Base-by-base conservation (phyloP, 108 stramenopile species). In the Cylindrotheca fusiformis region DNA sequence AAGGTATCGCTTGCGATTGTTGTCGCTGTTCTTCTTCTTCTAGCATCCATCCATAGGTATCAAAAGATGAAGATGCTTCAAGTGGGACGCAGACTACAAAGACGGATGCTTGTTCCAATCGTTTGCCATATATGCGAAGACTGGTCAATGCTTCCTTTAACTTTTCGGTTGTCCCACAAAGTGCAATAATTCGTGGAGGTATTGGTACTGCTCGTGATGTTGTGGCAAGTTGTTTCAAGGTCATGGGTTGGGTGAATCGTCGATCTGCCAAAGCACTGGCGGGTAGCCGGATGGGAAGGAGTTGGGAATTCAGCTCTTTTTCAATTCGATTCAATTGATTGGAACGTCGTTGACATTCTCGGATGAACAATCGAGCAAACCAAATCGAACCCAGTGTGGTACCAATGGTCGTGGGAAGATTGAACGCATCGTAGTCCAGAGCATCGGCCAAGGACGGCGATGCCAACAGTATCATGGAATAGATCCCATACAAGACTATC, bases 241-340 rank as follows among this genome's bases (percentile, higher is more conserved):
- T 64, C 19, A 52, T 32, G 5, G 63, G 51, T 19, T 68, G 45
- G 4, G 67, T 29, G 31, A 59, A 80, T 8, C 60, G 59, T 12
- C 19, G 32, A 65, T 82, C 81, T 6, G 81, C 32, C 26, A 74
- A 52, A 3, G 45, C 30, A 65, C 77, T 81, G 12, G 80, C 72
- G 2, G 89, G 84, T 23, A 87, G 17, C 4, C 82, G 74, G 0
- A 91, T 65, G 22, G 67, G 56, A 30, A 91, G 65, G 12, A 48
- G 17, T 46, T 76, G 75, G 0, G 90, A 71, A 50, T 87, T 86
- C 32, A 91, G 63, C 76, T 91, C 90, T 32, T 88, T 87, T 71
- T 91, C 90, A 49, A 91, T 85, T 24, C 90, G 60, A 1, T 19
- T 69, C 58, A 91, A 44, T 60, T 88, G 86, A n/a, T 75, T 84